phyloP scores from a whole-genome alignment of 2,329 filamentous ascomycete species.

The Trichophyton simii region DNA sequence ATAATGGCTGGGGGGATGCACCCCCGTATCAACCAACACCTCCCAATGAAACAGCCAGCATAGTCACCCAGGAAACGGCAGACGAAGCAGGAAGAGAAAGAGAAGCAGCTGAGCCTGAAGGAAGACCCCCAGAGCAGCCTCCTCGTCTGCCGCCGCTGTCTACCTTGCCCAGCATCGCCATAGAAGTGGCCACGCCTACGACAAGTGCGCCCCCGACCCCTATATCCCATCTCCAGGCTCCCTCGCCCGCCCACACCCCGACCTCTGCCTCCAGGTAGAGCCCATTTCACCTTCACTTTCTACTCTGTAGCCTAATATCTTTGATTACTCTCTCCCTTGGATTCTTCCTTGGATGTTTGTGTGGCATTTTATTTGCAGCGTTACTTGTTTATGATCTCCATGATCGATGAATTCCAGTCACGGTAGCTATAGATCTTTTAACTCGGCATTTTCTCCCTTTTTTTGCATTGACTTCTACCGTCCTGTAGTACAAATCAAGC shows the following conservation, averaged over 20 bases:
- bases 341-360: neutral
- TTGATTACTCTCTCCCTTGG: neutral
- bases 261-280: neutral
- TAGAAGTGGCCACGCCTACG: constrained; percentile 16
- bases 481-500: no score
- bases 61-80: neutral
- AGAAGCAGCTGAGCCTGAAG: no score
- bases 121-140: neutral
- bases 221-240: constrained; percentile 6
- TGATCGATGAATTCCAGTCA: no score
- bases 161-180: constrained; percentile 17
- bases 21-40: constrained; percentile 24
- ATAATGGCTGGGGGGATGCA: constrained; percentile 30
- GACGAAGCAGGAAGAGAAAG: neutral
- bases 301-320: neutral
- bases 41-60: neutral
- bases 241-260: neutral
- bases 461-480: neutral
- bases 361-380: neutral
- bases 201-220: constrained; percentile 15
- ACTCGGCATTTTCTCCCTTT: neutral
- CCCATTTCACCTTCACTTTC: neutral
- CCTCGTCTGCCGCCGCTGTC: constrained; percentile 9
- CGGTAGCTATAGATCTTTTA: neutral
- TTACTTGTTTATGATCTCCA: neutral